These are phyloP conservation scores for Carex pumila DNA, from an alignment of 176 grass and related monocot genomes.

Conservation along the genomic window DNA sequence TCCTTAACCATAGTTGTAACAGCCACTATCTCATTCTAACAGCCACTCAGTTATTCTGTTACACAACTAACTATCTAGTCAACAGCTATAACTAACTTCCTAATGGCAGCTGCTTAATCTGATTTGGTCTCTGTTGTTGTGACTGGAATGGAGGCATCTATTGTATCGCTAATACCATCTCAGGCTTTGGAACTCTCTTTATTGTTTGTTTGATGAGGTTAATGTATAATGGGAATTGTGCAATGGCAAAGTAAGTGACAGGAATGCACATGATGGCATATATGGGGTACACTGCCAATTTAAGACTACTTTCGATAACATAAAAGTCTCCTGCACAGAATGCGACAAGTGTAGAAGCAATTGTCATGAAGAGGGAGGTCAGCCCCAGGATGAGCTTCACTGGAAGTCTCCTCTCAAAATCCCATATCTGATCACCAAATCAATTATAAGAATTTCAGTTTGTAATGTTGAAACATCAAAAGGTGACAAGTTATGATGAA, in stretches of 20 bases:
- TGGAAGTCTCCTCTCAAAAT: slow-evolving; percentile 4
- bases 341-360: background rate
- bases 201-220: background rate
- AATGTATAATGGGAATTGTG: slow-evolving; percentile 5
- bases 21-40: too few species aligned
- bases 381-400: slow-evolving; percentile 2
- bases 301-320: background rate
- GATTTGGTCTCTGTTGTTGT: too few species aligned
- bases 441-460: background rate
- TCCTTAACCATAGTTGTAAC: too few species aligned
- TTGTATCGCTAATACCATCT: too few species aligned
- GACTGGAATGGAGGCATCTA: too few species aligned
- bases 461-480: background rate
- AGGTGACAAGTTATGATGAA: too few species aligned
- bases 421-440: background rate
- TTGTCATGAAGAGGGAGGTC: slow-evolving; percentile 16
- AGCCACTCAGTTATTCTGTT: too few species aligned
- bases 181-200: background rate
- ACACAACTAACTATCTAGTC: too few species aligned
- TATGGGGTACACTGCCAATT: slow-evolving; percentile 2
- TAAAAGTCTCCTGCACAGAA: slow-evolving; percentile 16
- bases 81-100: too few species aligned
- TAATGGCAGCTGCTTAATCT: too few species aligned
- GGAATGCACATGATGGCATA: slow-evolving; percentile 8
- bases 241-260: slow-evolving; percentile 2